phyloP scores from a whole-genome alignment of 192 early-diverging fungal species.

The Backusella morwellensis region DNA sequence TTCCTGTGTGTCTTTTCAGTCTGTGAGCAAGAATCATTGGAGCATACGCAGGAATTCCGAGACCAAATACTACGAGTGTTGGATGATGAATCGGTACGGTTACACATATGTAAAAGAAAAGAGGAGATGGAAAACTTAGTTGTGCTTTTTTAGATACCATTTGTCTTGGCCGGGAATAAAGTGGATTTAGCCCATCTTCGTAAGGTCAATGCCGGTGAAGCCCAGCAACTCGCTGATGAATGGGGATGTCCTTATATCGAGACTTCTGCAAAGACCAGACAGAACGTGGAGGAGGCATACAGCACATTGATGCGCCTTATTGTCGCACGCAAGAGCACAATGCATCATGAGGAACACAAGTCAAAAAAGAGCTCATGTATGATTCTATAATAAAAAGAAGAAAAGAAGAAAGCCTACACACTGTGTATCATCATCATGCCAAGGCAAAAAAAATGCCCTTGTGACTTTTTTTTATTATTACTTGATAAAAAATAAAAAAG shows the following conservation, averaged over 20 bases:
- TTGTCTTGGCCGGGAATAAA: slow-evolving; percentile 84
- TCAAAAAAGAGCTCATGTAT: slow-evolving; percentile 37
- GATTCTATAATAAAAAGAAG: slow-evolving; percentile 26
- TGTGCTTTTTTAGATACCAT: slow-evolving; percentile 55
- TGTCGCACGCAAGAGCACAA: slow-evolving; percentile 56
- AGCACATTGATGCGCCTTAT: slow-evolving; percentile 75
- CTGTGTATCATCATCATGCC: neutral
- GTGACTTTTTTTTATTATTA: neutral
- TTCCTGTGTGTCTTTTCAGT: slow-evolving; percentile 86
- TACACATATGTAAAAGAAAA: neutral
- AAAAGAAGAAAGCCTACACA: no score
- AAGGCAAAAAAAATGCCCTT: neutral
- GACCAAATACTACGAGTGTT: slow-evolving; percentile 85
- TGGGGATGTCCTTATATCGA: slow-evolving; percentile 74
- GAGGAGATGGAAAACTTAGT: neutral
- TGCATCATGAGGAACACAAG: slow-evolving; percentile 23
- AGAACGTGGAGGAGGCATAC: slow-evolving; percentile 80
- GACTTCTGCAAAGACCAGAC: slow-evolving; percentile 72
- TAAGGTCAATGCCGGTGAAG: slow-evolving; percentile 60
- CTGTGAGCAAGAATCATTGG: slow-evolving; percentile 77
- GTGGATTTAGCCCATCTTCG: slow-evolving; percentile 59
- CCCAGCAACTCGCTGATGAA: slow-evolving; percentile 54
- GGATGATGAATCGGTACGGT: slow-evolving; percentile 66
- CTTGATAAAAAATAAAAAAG: neutral
- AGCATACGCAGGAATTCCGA: slow-evolving; percentile 79